A percentile compares a stretch with the other conserved stretches of the same genome.
Evolutionary conservation across 306 rosid genomes (phyloP).

Genomic region (Citrullus colocynthis): DNA sequence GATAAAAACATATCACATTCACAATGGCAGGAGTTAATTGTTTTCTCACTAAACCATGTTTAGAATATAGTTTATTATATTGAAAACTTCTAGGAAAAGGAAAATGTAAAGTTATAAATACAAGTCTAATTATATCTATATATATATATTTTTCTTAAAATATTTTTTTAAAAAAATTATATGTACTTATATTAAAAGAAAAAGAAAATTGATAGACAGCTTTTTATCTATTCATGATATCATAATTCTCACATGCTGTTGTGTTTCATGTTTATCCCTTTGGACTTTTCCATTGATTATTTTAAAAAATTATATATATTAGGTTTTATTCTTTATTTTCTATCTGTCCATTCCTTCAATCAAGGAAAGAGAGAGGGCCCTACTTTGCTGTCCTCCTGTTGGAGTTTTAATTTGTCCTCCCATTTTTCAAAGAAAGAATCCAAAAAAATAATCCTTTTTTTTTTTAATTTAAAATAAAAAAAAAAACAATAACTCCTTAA

Average conservation of each 20-base stretch:
- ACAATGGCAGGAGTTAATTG: not conserved
- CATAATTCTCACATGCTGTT: slow-evolving; percentile 4
- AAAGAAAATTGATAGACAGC: not conserved
- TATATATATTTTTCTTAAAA: too few species aligned
- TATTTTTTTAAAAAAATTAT: too few species aligned
- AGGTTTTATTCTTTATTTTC: not conserved
- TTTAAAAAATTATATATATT: not conserved
- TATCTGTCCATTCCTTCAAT: slow-evolving; percentile 4
- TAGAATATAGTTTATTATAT: not conserved
- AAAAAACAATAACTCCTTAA: not conserved
- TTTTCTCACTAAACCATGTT: not conserved
- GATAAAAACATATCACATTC: not conserved
- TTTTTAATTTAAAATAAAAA: too few species aligned
- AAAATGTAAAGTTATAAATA: not conserved
- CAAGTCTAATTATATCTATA: not conserved
- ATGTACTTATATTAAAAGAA: not conserved
- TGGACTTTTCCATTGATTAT: not conserved
- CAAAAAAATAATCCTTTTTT: not conserved
- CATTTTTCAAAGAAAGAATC: not conserved
- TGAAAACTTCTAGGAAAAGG: not conserved
- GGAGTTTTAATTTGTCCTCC: not conserved
- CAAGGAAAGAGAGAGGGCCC: slow-evolving; percentile 10
- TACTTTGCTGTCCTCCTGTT: not conserved
- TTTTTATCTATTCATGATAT: not conserved
- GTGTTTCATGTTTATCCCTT: not conserved